Evolutionary conservation across 164 flowering plant species (phyloP), one percentile per base, ranked within the genome.

Genomic region (Kingdonia uniflora): DNA sequence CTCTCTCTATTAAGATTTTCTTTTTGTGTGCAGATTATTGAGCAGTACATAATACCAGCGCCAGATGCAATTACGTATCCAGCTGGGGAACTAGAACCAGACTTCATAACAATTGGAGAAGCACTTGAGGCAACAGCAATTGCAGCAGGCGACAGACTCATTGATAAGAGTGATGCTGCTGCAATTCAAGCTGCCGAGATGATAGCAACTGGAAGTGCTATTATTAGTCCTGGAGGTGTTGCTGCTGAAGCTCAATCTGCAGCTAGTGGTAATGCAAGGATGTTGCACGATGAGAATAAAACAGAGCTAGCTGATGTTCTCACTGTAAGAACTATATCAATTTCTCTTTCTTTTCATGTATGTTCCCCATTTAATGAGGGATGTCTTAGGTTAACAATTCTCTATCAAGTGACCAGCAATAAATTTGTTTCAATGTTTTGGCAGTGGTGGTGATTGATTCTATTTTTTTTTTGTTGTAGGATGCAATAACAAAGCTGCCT

Each of bases 141-240:
- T 8, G 61, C 79, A 7, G 71, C 70, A 0, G 83, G 80, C 0
- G 58, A 76, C 37, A 80, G 76, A 59, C 69, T 80, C 1, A 69
- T 82, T 10, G 77, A 71, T 15, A 62, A 67, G 52, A 73, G 76
- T 26, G 81, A 82, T 37, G 81, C 85, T 0, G 76, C 85, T 0
- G 82, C 82, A 4, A 76, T 80, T 19, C 77, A 76, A 49, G 90
- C 82, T 0, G 82, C 84, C 2, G 82, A 78, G 62, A 66, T 65
- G 4, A 63, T 80, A 60, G 85, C 81, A 0, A 71, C 78, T 0
- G 81, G 89, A 3, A 41, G 51, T 16, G 69, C 14, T n/a, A 42
- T 41, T 7, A 22, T 68, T 2, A 42, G 22, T 12, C 75, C 76
- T 0, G 82, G 81, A 2, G 88, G 87, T 1, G 23, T 81, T 1